These are phyloP conservation scores for Melampsora occidentalis DNA, from an alignment of 1,284 basidiomycete genomes.

Conservation along the genomic window DNA sequence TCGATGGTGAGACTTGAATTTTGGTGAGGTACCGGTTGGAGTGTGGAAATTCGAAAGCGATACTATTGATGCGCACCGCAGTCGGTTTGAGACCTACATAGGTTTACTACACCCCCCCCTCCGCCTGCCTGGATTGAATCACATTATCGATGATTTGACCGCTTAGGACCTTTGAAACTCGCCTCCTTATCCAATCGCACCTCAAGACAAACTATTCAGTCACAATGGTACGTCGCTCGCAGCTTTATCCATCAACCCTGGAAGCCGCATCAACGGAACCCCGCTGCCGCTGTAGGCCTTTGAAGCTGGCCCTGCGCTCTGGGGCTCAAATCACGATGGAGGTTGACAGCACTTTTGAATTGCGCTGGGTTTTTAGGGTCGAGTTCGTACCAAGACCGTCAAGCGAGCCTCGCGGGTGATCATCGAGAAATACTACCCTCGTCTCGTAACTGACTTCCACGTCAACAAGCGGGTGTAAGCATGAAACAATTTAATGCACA, in stretches of 20 bases:
- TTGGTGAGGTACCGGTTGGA: not conserved
- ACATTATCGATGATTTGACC: no score
- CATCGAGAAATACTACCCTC: conserved; percentile 99
- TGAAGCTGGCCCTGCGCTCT: no score
- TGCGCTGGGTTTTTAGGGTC: conserved; percentile 64
- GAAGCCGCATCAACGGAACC: no score
- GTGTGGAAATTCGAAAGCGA: not conserved
- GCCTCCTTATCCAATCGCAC: not conserved
- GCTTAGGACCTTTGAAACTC: no score
- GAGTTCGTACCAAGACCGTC: conserved; percentile 99
- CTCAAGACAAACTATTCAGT: conserved; percentile 4
- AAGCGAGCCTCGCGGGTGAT: conserved; percentile 98
- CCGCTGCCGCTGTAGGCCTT: no score
- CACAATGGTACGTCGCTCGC: not conserved
- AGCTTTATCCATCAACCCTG: not conserved
- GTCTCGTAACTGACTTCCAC: conserved; percentile 92
- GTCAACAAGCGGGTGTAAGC: conserved; percentile 44
- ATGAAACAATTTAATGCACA: not conserved
- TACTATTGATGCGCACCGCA: not conserved
- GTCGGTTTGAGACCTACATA: not conserved
- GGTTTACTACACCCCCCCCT: not conserved
- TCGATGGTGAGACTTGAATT: not conserved
- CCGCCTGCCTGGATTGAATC: no score
- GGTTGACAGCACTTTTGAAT: no score
- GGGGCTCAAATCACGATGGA: no score